These are phyloP conservation scores for Teratosphaeria epicoccoides DNA, from an alignment of 2,329 filamentous ascomycete genomes.

Conservation along the genomic window DNA sequence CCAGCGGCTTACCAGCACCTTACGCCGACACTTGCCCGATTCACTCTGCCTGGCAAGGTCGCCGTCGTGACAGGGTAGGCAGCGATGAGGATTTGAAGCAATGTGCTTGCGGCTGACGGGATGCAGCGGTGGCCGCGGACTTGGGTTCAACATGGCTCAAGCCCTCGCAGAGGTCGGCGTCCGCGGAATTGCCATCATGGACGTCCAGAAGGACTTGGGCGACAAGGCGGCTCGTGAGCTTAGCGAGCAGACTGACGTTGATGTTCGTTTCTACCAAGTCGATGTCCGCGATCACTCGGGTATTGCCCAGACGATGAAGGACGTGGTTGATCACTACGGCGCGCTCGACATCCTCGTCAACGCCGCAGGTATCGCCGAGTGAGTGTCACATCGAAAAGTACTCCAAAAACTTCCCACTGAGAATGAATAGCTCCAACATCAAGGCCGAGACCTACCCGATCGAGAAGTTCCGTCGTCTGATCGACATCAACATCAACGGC, in stretches of 20 bases:
- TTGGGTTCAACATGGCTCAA: conserved; percentile 70
- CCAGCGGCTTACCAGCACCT: conserved; percentile 38
- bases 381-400: conserved; percentile 21
- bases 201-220: conserved; percentile 65
- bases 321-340: conserved; percentile 56
- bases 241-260: conserved; percentile 60
- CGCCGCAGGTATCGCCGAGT: conserved; percentile 68
- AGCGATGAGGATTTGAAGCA: background rate
- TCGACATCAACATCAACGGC: conserved; percentile 74
- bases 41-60: conserved; percentile 59
- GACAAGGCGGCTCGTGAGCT: conserved; percentile 60
- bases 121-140: conserved; percentile 58
- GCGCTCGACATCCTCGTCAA: conserved; percentile 67
- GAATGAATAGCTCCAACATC: conserved; percentile 56
- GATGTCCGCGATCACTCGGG: conserved; percentile 63
- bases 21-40: conserved; percentile 56
- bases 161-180: conserved; percentile 67
- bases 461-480: conserved; percentile 65
- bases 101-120: conserved; percentile 18
- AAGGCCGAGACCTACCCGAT: conserved; percentile 67
- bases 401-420: background rate
- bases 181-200: conserved; percentile 63
- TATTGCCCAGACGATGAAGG: conserved; percentile 58
- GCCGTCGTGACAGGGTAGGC: conserved; percentile 61
- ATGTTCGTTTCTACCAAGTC: conserved; percentile 67